These are phyloP conservation scores for Trichoderma atrobrunneum DNA, from an alignment of 2,329 filamentous ascomycete species.

Conservation along the genomic window DNA sequence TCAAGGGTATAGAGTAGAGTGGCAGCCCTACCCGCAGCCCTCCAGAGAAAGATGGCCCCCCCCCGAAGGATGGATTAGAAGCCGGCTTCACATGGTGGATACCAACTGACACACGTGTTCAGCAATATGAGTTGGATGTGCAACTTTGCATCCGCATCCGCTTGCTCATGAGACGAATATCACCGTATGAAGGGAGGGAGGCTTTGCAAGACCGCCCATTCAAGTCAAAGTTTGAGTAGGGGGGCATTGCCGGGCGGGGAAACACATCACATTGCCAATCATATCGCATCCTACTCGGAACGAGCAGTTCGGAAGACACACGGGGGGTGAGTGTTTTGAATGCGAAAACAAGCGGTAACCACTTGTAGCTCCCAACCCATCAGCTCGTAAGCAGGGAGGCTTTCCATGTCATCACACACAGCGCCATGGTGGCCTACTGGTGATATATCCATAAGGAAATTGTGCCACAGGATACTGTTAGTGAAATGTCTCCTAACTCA, in stretches of 20 bases:
- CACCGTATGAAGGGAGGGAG: not conserved
- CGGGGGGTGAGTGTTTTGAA: not conserved
- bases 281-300: not conserved
- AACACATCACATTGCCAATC: not conserved
- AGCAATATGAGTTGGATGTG: not conserved
- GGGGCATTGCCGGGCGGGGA: conserved; percentile 3
- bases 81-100: not conserved
- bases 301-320: not conserved
- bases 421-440: not conserved
- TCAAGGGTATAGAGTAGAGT: not conserved
- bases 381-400: conserved; percentile 13
- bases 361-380: not conserved
- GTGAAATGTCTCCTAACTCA: not conserved
- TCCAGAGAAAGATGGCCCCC: not conserved
- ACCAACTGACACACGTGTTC: not conserved
- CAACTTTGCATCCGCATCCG: not conserved
- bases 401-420: not conserved
- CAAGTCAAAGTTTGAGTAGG: not conserved
- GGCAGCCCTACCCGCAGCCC: not conserved
- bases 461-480: not conserved
- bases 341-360: conserved; percentile 2
- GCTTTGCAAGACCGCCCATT: not conserved
- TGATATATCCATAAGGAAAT: not conserved
- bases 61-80: not conserved
- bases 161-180: not conserved